Evolutionary conservation across 805 yeast genomes (phyloP).

Genomic region (Pichia exigua): DNA sequence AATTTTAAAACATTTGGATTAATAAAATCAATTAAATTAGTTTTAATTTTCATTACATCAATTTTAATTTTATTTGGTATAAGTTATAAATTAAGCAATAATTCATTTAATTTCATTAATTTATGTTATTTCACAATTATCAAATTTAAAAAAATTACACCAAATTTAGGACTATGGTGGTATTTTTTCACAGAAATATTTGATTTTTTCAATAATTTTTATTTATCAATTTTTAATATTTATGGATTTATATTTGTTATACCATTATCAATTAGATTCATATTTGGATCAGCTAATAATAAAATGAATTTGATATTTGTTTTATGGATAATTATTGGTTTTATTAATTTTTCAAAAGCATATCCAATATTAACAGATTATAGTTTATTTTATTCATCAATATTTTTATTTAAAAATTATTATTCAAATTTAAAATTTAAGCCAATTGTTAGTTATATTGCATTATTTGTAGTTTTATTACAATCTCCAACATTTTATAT

Average conservation of each 20-base stretch:
- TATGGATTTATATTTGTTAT: slow-evolving; percentile 57
- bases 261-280: slow-evolving; percentile 69
- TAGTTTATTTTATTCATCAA: slow-evolving; percentile 31
- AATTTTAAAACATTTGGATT: slow-evolving; percentile 7
- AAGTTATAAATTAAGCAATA: slow-evolving; percentile 34
- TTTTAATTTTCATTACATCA: slow-evolving; percentile 23
- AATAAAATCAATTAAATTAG: slow-evolving; percentile 17
- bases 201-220: slow-evolving; percentile 78
- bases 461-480: slow-evolving; percentile 32
- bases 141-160: slow-evolving; percentile 62
- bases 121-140: slow-evolving; percentile 52
- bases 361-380: slow-evolving; percentile 83
- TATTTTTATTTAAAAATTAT: slow-evolving; percentile 24
- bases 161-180: slow-evolving; percentile 98
- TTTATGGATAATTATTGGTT: slow-evolving; percentile 33
- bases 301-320: slow-evolving; percentile 24
- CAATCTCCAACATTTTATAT: slow-evolving; percentile 86
- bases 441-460: slow-evolving; percentile 22
- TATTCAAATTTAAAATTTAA: slow-evolving; percentile 23
- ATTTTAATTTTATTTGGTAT: slow-evolving; percentile 25
- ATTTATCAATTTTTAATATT: slow-evolving; percentile 74
- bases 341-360: slow-evolving; percentile 60
- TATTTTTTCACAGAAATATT: slow-evolving; percentile 94
- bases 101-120: slow-evolving; percentile 38
- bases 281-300: not conserved